Percentiles rank a stretch among this genome's conserved stretches.
phyloP scores from a whole-genome alignment of 169 alveolate genomes.

The Plasmodium coatneyi region DNA sequence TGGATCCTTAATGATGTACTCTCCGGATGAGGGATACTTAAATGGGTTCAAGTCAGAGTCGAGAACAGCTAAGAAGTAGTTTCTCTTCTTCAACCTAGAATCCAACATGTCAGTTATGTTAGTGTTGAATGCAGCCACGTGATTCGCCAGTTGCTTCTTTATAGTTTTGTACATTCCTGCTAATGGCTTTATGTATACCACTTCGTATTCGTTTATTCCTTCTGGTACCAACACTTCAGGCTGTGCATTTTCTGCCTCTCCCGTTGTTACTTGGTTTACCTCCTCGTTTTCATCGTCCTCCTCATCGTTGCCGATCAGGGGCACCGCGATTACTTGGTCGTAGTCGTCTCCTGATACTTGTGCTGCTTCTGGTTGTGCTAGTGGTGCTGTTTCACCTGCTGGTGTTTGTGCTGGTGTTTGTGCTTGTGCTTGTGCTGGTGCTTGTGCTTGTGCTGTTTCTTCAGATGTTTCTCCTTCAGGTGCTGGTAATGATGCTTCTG shows the following conservation, averaged over 20 bases:
- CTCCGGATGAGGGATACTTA: conserved; percentile 2
- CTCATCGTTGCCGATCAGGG: background rate
- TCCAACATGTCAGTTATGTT: conserved; percentile 5
- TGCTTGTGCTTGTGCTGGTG: background rate
- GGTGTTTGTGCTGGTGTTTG: background rate
- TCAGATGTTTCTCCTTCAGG: too few species aligned
- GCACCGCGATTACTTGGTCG: background rate
- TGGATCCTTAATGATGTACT: conserved; percentile 39
- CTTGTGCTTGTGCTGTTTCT: background rate
- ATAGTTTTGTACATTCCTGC: conserved; percentile 21
- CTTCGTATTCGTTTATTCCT: background rate
- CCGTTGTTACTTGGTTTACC: background rate
- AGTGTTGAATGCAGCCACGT: background rate
- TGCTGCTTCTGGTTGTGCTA: background rate
- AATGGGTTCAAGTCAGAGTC: conserved; percentile 19
- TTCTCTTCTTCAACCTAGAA: conserved; percentile 22
- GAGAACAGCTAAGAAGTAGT: background rate
- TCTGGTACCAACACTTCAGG: background rate
- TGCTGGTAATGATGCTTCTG: too few species aligned
- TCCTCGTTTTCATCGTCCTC: background rate
- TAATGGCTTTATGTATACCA: conserved; percentile 14
- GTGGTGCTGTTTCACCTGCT: background rate
- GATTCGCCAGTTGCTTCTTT: conserved; percentile 14
- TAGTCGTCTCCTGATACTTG: conserved; percentile 10
- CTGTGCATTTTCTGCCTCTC: background rate